Evolutionary conservation across 2,329 filamentous ascomycete species (phyloP).

Genomic region (Penicillium corylophilum): DNA sequence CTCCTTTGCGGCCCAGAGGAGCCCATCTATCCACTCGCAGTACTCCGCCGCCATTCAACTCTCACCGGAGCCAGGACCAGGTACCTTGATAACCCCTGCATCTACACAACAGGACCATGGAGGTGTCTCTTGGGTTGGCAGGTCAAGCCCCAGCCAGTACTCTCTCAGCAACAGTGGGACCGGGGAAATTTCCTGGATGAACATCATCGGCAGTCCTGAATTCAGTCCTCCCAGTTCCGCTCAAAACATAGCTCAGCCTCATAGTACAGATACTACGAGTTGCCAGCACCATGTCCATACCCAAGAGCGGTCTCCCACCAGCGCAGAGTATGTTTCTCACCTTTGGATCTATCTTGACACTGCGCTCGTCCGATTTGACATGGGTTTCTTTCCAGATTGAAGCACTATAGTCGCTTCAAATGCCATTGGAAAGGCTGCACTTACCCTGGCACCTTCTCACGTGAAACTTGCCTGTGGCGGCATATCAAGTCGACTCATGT

Average conservation of each 20-base stretch:
- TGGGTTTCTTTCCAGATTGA: neutral
- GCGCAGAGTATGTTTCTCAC: neutral
- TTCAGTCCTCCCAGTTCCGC: neutral
- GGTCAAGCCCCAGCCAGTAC: neutral
- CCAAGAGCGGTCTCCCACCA: neutral
- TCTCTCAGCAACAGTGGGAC: neutral
- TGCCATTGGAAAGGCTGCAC: slow-evolving; percentile 5
- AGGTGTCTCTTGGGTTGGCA: neutral
- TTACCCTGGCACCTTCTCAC: slow-evolving; percentile 3
- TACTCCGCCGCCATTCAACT: neutral
- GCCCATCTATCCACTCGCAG: neutral
- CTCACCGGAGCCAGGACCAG: neutral
- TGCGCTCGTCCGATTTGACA: neutral
- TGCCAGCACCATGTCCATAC: neutral
- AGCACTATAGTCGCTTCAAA: neutral
- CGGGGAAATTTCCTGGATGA: neutral
- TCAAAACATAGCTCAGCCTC: neutral
- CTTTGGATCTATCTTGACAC: neutral
- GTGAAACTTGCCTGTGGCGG: slow-evolving; percentile 7
- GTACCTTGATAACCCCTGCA: neutral
- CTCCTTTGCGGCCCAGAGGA: neutral
- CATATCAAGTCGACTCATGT: slow-evolving; percentile 9
- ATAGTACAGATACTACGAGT: neutral
- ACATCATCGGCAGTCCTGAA: neutral
- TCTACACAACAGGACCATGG: neutral